Base-by-base conservation (phyloP, 106 monocot species). In the Amphibolis antarctica region DNA sequence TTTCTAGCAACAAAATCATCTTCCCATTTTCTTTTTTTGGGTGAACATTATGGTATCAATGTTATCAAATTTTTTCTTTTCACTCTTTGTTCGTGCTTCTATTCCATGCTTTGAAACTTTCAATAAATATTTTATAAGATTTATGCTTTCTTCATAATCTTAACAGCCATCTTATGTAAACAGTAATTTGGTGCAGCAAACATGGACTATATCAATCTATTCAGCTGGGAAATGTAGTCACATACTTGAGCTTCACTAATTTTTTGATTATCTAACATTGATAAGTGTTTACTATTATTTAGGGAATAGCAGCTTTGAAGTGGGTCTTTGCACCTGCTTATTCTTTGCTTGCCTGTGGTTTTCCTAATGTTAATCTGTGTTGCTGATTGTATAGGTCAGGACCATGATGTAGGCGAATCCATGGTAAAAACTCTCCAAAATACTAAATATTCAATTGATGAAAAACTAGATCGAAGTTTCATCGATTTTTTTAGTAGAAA, bases 401-500 rank as follows among this genome's bases (percentile, higher is more conserved):
- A 75, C 46, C 60, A 59, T 63, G 98, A 98, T 79, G 78, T 88
- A 54, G 98, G 98, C 30, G 78, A 71, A 55, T 49, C 24, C 19
- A 75, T 90, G 65, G 85, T 98, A 42, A 91, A 81, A 77, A 81
- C 67, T 29, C 91, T 98, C 26, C 90, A 98, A 56, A 88, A 73
- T 70, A 87, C 85, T 0, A 85, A 77, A 72, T 90, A 80, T 42
- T 91, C 98, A 0, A 45, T 88, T 67, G 85, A 98, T 85, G 91
- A 98, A 74, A 91, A 83, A 59, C 56, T 98, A 70, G 85, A 98
- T 7, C 79, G 79, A 56, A 91, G 87, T 77, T 98, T 79, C 67
- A 87, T 91, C 42, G 75, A 77, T 57, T 53, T 80, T 43, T 98
- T 91, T 72, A 59, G 80, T 56, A 75, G 70, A 61, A 85, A 68